These are phyloP conservation scores for Thraustochytrium striatum DNA, from an alignment of 352 stramenopile genomes.

Conservation along the genomic window DNA sequence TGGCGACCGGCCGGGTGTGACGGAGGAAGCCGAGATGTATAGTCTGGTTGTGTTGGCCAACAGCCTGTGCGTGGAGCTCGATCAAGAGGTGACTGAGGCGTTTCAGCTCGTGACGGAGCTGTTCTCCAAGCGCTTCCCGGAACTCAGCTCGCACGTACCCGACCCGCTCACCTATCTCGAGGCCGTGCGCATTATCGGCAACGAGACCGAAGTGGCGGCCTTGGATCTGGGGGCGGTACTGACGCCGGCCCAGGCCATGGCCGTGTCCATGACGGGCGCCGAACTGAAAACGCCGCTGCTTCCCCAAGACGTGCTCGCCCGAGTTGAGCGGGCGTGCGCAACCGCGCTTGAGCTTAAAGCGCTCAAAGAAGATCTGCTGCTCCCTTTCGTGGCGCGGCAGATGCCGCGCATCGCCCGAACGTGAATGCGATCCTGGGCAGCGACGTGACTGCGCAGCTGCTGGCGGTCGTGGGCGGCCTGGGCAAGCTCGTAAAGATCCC, in stretches of 20 bases:
- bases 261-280: constrained; percentile 40
- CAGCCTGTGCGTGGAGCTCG: background rate
- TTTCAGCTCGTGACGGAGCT: constrained; percentile 13
- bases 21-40: background rate
- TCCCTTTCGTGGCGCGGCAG: constrained; percentile 25
- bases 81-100: background rate
- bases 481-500: constrained; percentile 14
- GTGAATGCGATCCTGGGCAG: constrained; percentile 31
- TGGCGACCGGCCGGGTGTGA: background rate
- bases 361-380: constrained; percentile 3
- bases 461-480: constrained; percentile 31
- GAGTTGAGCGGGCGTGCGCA: background rate
- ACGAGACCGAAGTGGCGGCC: constrained; percentile 28
- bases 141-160: constrained; percentile 19
- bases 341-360: background rate
- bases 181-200: constrained; percentile 19
- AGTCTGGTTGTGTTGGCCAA: background rate
- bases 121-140: constrained; percentile 27
- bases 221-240: constrained; percentile 26
- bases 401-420: constrained; percentile 42
- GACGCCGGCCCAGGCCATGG: constrained; percentile 25
- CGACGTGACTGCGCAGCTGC: constrained; percentile 23
- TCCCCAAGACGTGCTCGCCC: background rate
- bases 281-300: background rate
- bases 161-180: background rate